Conservation (phyloP, 2,329 filamentous ascomycete genomes). For the Botrytis deweyae region DNA sequence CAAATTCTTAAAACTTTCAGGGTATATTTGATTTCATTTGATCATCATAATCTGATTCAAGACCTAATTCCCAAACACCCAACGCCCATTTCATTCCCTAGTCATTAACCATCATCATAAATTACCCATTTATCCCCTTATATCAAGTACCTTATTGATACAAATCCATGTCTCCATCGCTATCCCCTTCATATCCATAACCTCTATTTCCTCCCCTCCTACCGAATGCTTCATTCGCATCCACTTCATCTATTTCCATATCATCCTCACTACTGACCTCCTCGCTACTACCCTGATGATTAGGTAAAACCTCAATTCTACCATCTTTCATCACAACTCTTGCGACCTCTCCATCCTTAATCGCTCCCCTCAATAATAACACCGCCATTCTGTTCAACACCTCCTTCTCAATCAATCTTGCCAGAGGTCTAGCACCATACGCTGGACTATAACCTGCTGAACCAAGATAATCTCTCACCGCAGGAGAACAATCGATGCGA, state of each 20-base stretch:
- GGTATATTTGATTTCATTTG: background rate
- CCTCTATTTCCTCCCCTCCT: slow-evolving; percentile 44
- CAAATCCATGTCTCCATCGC: slow-evolving; percentile 60
- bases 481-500: slow-evolving; percentile 73
- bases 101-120: background rate
- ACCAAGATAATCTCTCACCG: slow-evolving; percentile 91
- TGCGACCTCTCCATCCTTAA: slow-evolving; percentile 83
- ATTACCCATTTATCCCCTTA: background rate
- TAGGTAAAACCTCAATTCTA: slow-evolving; percentile 77
- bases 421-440: slow-evolving; percentile 87
- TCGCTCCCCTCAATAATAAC: slow-evolving; percentile 79
- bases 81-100: slow-evolving; percentile 5
- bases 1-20: background rate
- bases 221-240: slow-evolving; percentile 50
- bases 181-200: background rate
- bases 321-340: slow-evolving; percentile 76
- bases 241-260: slow-evolving; percentile 53
- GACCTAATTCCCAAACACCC: background rate
- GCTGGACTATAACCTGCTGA: slow-evolving; percentile 90
- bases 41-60: background rate
- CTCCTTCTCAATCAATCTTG: slow-evolving; percentile 92
- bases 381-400: slow-evolving; percentile 92
- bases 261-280: slow-evolving; percentile 70
- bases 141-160: slow-evolving; percentile 41
- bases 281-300: slow-evolving; percentile 74